Conservation (phyloP, 768 basidiomycete species). For the Macrolepiota albuminosa region DNA sequence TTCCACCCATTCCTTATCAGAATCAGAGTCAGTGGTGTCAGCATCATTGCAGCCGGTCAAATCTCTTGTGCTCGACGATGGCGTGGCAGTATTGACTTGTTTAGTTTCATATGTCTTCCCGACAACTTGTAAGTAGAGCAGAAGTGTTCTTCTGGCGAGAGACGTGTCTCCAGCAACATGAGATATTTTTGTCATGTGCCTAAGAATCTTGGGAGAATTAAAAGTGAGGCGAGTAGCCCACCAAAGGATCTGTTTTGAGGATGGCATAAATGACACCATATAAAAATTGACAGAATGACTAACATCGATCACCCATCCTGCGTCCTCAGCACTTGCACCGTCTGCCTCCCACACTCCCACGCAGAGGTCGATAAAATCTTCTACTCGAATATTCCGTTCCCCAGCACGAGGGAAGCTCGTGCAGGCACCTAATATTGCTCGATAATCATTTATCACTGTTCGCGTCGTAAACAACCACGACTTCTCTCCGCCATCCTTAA, state of each 20-base stretch:
- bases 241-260: conserved; percentile 65
- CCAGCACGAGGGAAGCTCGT: conserved; percentile 83
- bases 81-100: background rate
- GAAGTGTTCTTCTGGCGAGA: conserved; percentile 70
- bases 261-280: conserved; percentile 1
- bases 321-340: conserved; percentile 56
- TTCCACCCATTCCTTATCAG: conserved; percentile 53
- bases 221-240: conserved; percentile 94
- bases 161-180: conserved; percentile 53
- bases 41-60: conserved; percentile 9
- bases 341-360: conserved; percentile 79
- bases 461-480: conserved; percentile 64
- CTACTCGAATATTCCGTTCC: conserved; percentile 70
- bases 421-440: conserved; percentile 57
- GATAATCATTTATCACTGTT: conserved; percentile 67
- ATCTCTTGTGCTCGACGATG: conserved; percentile 3
- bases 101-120: conserved; percentile 73
- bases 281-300: conserved; percentile 25
- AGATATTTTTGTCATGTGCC: conserved; percentile 78
- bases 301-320: conserved; percentile 81
- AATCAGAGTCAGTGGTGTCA: conserved; percentile 56
- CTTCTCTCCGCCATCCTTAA: background rate
- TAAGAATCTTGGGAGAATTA: conserved; percentile 80
- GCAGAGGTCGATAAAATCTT: conserved; percentile 78
- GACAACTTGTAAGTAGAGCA: conserved; percentile 80